Evolutionary conservation across 1,284 basidiomycete species (phyloP).

Genomic region (Malassezia nana): DNA sequence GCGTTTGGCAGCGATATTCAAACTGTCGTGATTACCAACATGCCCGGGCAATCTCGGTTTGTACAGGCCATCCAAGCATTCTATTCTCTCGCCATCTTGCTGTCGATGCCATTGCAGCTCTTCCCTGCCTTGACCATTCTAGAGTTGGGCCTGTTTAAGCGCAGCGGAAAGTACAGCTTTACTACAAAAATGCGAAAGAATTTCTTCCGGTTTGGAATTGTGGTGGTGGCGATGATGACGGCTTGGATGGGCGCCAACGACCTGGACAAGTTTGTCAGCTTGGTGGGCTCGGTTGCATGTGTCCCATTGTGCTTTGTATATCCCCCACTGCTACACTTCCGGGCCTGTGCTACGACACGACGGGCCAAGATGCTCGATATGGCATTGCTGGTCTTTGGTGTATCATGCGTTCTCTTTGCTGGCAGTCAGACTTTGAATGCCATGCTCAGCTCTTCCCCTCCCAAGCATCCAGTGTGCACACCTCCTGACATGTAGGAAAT

Average conservation of each 20-base stretch:
- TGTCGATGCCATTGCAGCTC: slow-evolving; percentile 77
- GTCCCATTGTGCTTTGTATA: slow-evolving; percentile 86
- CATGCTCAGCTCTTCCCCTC: slow-evolving; percentile 4
- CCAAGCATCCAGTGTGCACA: slow-evolving; percentile 5
- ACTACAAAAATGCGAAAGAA: slow-evolving; percentile 76
- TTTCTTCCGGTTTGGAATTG: slow-evolving; percentile 66
- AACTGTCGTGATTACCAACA: slow-evolving; percentile 88
- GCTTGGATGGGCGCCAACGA: slow-evolving; percentile 78
- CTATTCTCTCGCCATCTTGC: slow-evolving; percentile 65
- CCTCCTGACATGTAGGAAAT: slow-evolving; percentile 1
- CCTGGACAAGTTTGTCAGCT: slow-evolving; percentile 90
- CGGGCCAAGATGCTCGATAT: slow-evolving; percentile 66
- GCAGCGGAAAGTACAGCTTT: slow-evolving; percentile 77
- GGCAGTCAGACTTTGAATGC: slow-evolving; percentile 61
- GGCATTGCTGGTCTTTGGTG: slow-evolving; percentile 69
- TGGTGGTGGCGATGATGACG: slow-evolving; percentile 64
- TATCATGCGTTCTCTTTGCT: slow-evolving; percentile 73
- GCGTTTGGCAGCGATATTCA: slow-evolving; percentile 80
- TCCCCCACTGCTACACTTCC: slow-evolving; percentile 85
- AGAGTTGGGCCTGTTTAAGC: slow-evolving; percentile 83
- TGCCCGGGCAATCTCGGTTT: slow-evolving; percentile 72
- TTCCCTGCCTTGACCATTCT: slow-evolving; percentile 96
- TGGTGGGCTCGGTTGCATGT: slow-evolving; percentile 88
- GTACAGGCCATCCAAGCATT: slow-evolving; percentile 67
- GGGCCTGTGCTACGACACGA: slow-evolving; percentile 63